These are phyloP conservation scores for Gamarada debralockiae DNA, from an alignment of 495 filamentous ascomycete species.

Conservation along the genomic window DNA sequence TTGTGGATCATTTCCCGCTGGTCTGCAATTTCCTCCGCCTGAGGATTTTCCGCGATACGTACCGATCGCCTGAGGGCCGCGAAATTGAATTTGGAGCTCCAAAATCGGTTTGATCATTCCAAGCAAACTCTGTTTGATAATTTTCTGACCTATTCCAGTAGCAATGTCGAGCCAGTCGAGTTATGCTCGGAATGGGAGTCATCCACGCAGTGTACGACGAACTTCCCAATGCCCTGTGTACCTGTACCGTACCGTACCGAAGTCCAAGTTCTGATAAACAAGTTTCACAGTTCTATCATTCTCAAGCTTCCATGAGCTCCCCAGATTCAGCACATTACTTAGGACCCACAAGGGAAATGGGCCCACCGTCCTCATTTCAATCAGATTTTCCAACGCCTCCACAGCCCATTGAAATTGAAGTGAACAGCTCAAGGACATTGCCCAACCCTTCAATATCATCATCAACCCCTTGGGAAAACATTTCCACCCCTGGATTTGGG, in stretches of 20 bases:
- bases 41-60: neutral
- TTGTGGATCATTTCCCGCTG: constrained; percentile 11
- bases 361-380: constrained; percentile 3
- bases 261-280: constrained; percentile 9
- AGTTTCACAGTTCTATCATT: constrained; percentile 19
- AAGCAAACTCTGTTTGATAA: neutral
- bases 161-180: constrained; percentile 22
- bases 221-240: constrained; percentile 3
- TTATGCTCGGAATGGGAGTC: constrained; percentile 12
- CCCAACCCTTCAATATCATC: constrained; percentile 15
- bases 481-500: constrained; percentile 11
- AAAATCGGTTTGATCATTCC: constrained; percentile 13
- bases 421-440: constrained; percentile 16
- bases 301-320: constrained; percentile 10
- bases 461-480: constrained; percentile 10
- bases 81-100: constrained; percentile 1
- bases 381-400: constrained; percentile 17
- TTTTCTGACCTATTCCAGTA: neutral
- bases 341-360: constrained; percentile 21
- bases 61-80: constrained; percentile 4
- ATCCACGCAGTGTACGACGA: constrained; percentile 16
- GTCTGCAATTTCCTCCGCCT: constrained; percentile 6
- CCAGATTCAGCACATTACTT: constrained; percentile 13
- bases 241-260: neutral
- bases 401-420: constrained; percentile 24